Evolutionary conservation across 1,139 yeast species (phyloP).

Genomic region (Yamadazyma blattariae): DNA sequence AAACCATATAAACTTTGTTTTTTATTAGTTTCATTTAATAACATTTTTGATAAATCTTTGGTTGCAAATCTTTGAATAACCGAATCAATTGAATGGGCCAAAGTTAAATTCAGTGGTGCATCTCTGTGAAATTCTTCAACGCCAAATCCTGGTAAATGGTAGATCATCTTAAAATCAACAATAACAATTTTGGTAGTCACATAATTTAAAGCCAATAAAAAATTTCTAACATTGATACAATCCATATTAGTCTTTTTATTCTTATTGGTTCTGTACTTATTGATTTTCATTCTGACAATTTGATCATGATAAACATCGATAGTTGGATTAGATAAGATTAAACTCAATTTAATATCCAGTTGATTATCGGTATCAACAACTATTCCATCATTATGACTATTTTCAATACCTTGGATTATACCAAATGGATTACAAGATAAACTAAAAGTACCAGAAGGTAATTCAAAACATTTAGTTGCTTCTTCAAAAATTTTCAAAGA

Average conservation of each 20-base stretch:
- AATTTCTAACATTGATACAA: constrained; percentile 9
- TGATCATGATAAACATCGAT: constrained; percentile 42
- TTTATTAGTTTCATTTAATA: constrained; percentile 3
- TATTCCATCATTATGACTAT: constrained; percentile 9
- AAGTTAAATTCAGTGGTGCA: constrained; percentile 26
- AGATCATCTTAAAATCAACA: constrained; percentile 27
- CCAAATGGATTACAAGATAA: constrained; percentile 22
- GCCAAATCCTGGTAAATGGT: constrained; percentile 33
- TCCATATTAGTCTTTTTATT: constrained; percentile 3
- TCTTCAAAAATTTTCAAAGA: constrained; percentile 29
- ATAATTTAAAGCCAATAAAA: constrained; percentile 12
- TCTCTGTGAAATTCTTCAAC: constrained; percentile 24
- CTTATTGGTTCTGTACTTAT: constrained; percentile 3
- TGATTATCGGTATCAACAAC: constrained; percentile 6
- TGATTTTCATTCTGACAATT: constrained; percentile 9
- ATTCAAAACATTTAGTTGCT: constrained; percentile 30
- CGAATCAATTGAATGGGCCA: constrained; percentile 23
- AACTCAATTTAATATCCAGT: constrained; percentile 18
- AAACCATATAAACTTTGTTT: constrained; percentile 17
- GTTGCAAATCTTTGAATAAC: constrained; percentile 28
- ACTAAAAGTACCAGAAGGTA: constrained; percentile 33
- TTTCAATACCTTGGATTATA: constrained; percentile 14
- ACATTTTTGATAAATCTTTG: constrained; percentile 16
- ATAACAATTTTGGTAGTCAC: constrained; percentile 28
- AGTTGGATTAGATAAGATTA: constrained; percentile 30